phyloP scores from a whole-genome alignment of 1,284 basidiomycete genomes.

The Crucibulum cyathiforme region DNA sequence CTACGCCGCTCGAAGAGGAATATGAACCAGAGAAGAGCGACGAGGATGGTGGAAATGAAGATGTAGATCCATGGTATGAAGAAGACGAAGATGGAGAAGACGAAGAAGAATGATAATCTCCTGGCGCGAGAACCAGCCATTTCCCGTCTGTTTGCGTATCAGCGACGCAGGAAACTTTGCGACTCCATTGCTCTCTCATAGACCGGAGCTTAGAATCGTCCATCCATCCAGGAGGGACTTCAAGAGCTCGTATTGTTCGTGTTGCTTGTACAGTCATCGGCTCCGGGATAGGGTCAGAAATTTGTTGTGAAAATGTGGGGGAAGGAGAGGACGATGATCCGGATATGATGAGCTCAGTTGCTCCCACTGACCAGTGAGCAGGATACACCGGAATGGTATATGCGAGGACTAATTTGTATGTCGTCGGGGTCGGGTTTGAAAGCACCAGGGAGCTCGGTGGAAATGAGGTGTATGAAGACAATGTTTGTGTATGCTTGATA shows the following conservation, averaged over 20 bases:
- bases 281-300: conserved; percentile 19
- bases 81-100: conserved; percentile 15
- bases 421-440: conserved; percentile 58
- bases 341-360: conserved; percentile 74
- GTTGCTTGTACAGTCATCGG: conserved; percentile 56
- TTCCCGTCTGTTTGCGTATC: conserved; percentile 81
- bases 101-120: conserved; percentile 36
- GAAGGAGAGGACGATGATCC: conserved; percentile 29
- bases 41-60: conserved; percentile 30
- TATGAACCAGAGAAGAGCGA: conserved; percentile 9
- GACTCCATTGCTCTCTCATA: conserved; percentile 76
- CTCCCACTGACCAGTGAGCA: conserved; percentile 79
- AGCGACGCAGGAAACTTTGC: conserved; percentile 70
- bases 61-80: conserved; percentile 6
- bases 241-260: conserved; percentile 70
- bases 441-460: conserved; percentile 76
- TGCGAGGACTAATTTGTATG: conserved; percentile 75
- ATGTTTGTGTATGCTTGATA: conserved; percentile 62
- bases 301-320: conserved; percentile 17
- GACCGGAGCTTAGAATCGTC: conserved; percentile 65
- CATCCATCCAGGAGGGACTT: conserved; percentile 74
- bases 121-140: conserved; percentile 80
- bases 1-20: conserved; percentile 5
- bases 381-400: conserved; percentile 82
- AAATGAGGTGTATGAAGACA: conserved; percentile 75